phyloP scores from a whole-genome alignment of 352 stramenopile genomes.

The Globisporangium echinulatum region DNA sequence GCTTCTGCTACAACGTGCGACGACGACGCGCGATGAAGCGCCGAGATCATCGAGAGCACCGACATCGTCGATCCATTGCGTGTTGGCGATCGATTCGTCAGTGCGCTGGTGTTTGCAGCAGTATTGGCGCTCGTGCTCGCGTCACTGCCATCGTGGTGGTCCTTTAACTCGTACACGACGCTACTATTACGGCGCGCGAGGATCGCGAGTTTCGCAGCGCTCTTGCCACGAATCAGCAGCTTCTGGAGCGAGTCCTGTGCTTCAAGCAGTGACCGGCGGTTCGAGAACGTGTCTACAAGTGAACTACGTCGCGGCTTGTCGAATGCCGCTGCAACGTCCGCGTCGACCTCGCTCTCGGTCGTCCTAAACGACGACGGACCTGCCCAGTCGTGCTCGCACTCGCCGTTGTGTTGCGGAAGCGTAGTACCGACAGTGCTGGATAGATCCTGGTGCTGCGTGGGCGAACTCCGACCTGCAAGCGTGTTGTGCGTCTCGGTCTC shows the following conservation, averaged over 20 bases:
- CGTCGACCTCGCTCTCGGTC: neutral
- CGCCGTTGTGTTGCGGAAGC: neutral
- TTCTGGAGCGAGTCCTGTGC: conserved; percentile 33
- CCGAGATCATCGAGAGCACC: neutral
- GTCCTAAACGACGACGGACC: conserved; percentile 1
- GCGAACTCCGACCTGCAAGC: no score
- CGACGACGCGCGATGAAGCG: conserved; percentile 5
- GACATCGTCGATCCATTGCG: neutral
- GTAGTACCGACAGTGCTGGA: neutral
- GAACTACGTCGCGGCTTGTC: neutral
- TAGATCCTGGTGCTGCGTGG: neutral
- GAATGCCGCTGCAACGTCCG: neutral
- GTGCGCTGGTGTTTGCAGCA: neutral
- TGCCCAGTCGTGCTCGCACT: neutral
- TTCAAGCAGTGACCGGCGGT: conserved; percentile 21
- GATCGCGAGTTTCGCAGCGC: conserved; percentile 8
- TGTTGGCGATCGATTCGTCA: neutral
- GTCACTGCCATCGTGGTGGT: neutral
- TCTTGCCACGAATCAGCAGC: conserved; percentile 17
- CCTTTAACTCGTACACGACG: conserved; percentile 1
- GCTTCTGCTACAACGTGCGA: neutral
- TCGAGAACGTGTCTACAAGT: conserved; percentile 12
- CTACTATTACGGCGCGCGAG: neutral
- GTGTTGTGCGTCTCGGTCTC: no score
- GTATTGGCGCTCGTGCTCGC: conserved; percentile 1